Base-by-base conservation (phyloP, 2,329 filamentous ascomycete species). In the Colletotrichum filicis region DNA sequence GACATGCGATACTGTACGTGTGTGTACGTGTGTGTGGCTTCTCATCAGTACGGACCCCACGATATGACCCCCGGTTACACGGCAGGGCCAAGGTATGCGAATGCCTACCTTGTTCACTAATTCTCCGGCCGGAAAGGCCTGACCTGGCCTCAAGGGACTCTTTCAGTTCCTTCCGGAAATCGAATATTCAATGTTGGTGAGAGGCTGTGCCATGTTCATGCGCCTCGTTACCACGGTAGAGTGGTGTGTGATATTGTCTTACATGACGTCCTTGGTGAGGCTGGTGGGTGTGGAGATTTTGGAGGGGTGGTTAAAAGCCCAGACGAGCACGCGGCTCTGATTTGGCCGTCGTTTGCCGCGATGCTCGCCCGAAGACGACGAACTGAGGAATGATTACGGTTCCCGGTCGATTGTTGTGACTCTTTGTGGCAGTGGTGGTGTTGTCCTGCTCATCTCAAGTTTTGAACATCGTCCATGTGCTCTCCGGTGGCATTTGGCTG, bases 41-140 rank as follows among this genome's bases (percentile, higher is more conserved):
- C 37, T 24, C 6, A 22, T 61, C 7, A 42, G n/a, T 16, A 22
- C 46, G 46, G 24, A 49, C 42, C 24, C 24, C 28, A n/a, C 19
- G 49, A 49, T n/a, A 49, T 49, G 19, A 11, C 42, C 19, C 26
- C 68, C 19, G 37, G 71, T 74, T 74, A 74, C 71, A 74, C 71
- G 49, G 37, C 71, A 74, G 52, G 32, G 65, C 69, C 69, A 72
- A 72, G 69, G 49, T 37, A 61, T 71, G 56, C 63, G 62, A 67
- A 67, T 37, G 22, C 28, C 42, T 63, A n/a, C 12, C 19, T 58
- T 30, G 46, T 11, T n/a, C 30, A 59, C 35, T 59, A 72, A 69
- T 72, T 69, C 69, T 72, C 69, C 69, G 69, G 69, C 30, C 16
- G 59, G 30, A 37, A 30, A 56, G 42, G 42, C 9, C 59, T 30